Base-by-base conservation (phyloP, 2,329 filamentous ascomycete genomes). In the Sarocladiaceae sp. region DNA sequence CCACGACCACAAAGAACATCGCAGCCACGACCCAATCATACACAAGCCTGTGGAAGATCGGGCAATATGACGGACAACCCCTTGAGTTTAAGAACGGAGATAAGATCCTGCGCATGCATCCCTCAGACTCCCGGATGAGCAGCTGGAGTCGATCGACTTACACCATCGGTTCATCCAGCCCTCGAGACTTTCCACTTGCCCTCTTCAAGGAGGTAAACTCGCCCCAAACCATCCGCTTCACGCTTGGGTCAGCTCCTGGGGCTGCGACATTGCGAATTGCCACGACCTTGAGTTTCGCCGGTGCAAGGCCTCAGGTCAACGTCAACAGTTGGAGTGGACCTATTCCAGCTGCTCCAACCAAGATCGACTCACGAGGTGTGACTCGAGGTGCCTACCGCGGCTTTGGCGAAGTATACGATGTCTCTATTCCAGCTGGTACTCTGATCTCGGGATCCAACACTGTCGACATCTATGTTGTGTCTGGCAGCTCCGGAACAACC, bases 61-160 rank as follows among this genome's bases (percentile, higher is more conserved):
- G 84, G 23, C 75, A 82, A 20, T 85, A 80, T 70, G 84, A 88
- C 58, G 83, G 84, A 44, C 74, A 80, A 65, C 81, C 81, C 18
- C 78, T 72, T 6, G 83, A 82, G 15, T 85, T 88, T 72, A 76
- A 77, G 57, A 87, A 88, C 61, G 83, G 83, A 13, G 83, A 77
- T 52, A 85, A 85, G 60, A 79, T 85, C 62, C 74, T 82, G 13
- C 76, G 82, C 50, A 87, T 87, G 84, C 84, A 88, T 62, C 84
- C 84, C 3, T 81, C 79, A 3, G 84, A 87, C 65, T 68, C 67
- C 35, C 78, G 84, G 59, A 87, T 87, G 83, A 66, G 71, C 23
- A 71, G 69, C 52, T 87, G 84, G 84, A 75, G 71, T 0, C 74
- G 81, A 1, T 59, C 75, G 12, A 86, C 82, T 1, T 86, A 83